Conservation (phyloP, 2,329 filamentous ascomycete species). For the Sclerotinia minor region DNA sequence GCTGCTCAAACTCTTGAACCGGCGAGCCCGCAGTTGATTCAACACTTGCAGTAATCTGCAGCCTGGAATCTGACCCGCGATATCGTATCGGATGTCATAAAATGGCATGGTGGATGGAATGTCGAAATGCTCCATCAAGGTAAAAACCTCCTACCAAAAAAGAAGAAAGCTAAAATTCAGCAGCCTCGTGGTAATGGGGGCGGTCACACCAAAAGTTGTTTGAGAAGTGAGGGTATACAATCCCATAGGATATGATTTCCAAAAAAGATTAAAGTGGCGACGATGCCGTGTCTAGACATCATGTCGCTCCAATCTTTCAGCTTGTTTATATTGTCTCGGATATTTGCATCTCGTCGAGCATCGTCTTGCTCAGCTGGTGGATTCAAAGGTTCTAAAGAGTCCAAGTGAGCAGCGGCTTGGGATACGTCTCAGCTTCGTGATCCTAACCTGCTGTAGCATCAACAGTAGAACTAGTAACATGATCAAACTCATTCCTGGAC, state of each 20-base stretch:
- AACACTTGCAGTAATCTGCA: neutral
- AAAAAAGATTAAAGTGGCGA: neutral
- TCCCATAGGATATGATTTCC: too few relatives aligned
- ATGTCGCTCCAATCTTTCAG: neutral
- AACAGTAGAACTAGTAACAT: rapidly evolving
- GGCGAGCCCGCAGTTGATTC: neutral
- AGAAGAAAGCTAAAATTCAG: neutral
- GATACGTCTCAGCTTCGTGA: neutral
- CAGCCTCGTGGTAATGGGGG: neutral
- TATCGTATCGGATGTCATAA: neutral
- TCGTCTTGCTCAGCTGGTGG: neutral
- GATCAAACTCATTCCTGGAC: neutral
- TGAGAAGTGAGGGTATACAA: neutral
- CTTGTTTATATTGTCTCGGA: neutral
- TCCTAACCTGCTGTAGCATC: too few relatives aligned
- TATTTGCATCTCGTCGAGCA: neutral
- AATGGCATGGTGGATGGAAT: rapidly evolving
- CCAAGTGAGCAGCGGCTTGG: neutral
- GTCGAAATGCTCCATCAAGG: neutral
- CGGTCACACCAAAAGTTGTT: neutral
- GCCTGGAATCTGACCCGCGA: neutral
- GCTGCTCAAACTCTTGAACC: neutral
- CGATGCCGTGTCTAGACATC: too few relatives aligned
- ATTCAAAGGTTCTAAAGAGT: too few relatives aligned
- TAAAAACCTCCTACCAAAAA: neutral